Conservation (phyloP, 176 grass and related monocot species). For the Luzula sylvatica region DNA sequence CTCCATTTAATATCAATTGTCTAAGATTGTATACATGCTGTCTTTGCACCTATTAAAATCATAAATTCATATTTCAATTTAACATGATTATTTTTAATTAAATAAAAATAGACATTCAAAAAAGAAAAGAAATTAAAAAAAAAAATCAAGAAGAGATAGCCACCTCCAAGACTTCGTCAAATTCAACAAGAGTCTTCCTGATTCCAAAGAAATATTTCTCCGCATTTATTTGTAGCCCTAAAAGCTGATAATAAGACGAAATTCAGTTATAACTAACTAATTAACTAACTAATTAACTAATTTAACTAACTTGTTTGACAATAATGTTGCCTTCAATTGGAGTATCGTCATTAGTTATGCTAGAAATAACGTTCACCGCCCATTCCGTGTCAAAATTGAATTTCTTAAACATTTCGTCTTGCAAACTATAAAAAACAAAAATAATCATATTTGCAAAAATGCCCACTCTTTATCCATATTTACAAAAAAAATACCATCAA, state of each 20-base stretch:
- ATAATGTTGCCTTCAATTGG: slow-evolving; percentile 67
- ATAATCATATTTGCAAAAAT: background rate
- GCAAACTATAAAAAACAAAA: slow-evolving; percentile 49
- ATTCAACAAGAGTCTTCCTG: slow-evolving; percentile 95
- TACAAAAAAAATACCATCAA: background rate
- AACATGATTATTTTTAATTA: background rate
- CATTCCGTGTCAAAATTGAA: slow-evolving; percentile 98
- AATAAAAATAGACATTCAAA: slow-evolving; percentile 2
- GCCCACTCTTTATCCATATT: background rate
- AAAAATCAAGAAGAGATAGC: background rate
- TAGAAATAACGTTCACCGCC: slow-evolving; percentile 89
- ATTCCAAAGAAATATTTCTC: slow-evolving; percentile 96
- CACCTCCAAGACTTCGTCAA: slow-evolving; percentile 97
- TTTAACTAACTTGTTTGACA: slow-evolving; percentile 63
- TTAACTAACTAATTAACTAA: too few relatives aligned
- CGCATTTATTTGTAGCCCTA: slow-evolving; percentile 93
- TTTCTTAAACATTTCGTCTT: slow-evolving; percentile 98
- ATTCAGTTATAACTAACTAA: slow-evolving; percentile 12
- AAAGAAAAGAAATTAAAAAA: slow-evolving; percentile 4
- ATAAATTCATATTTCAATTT: slow-evolving; percentile 8
- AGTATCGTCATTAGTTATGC: slow-evolving; percentile 83
- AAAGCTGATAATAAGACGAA: slow-evolving; percentile 42
- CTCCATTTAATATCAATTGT: slow-evolving; percentile 88
- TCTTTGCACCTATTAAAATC: slow-evolving; percentile 72
- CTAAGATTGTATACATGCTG: slow-evolving; percentile 95